Base-by-base conservation (phyloP, 2,329 filamentous ascomycete species). In the Venturia effusa region DNA sequence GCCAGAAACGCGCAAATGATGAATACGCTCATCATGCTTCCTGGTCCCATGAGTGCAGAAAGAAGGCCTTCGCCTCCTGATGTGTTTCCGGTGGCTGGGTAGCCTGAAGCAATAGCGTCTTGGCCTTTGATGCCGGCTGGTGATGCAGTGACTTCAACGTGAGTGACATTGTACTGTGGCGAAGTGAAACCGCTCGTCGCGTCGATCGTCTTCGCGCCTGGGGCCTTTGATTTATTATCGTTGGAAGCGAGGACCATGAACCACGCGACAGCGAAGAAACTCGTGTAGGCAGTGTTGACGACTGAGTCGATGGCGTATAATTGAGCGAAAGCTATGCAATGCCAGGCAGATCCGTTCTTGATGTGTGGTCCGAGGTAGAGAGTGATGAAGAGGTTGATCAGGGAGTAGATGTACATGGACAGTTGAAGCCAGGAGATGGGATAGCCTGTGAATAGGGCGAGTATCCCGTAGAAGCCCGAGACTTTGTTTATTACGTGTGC, bases 401-500 rank as follows among this genome's bases (percentile, higher is more conserved):
- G 82, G 32, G 89, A 94, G 81, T 96, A 96, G 60, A 96, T 82
- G 80, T 96, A 97, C 82, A 95, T 94, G 65, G 88, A 89, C 64
- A 96, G 83, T 76, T 97, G 93, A 30, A 94, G 83, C 37, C 86
- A 81, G 63, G 90, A 92, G 67, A 96, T 85, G 69, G 88, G 81
- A 75, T 90, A 92, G 73, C 93, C 93, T 30, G 92, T 96, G 68
- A 96, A 80, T 69, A 96, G 84, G 65, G 92, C 92, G 69, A 97
- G 87, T 54, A 97, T 82, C 68, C 92, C 92, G 76, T 96, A 97
- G 69, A 96, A 81, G 65, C 92, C 92, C 61, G 90, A 93, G 68
- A 92, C 84, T 76, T 96, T 96, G 82, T 97, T 97, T 78, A 97
- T 87, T 64, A 95, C 82, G 67, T 96, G 84, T 13, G 89, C 86